Base-by-base conservation (phyloP, 352 stramenopile species). In the Globisporangium nodosum region DNA sequence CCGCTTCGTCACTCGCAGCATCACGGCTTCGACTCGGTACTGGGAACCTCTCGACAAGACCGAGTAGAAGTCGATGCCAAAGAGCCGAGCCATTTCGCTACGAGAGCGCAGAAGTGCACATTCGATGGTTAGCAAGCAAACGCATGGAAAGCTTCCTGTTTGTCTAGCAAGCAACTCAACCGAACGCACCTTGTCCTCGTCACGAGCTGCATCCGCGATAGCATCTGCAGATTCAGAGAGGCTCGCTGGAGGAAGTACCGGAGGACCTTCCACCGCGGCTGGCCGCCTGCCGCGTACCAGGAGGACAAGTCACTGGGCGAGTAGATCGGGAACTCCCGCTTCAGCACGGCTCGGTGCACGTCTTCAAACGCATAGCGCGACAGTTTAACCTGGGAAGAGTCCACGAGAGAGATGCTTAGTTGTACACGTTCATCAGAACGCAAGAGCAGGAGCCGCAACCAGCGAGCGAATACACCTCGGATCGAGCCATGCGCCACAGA, bases 11-110 rank as follows among this genome's bases (percentile, higher is more conserved):
- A 97, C 76, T 2, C 89, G 87, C 20, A 98, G 68, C 79, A 98
- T 95, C 46, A 97, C 83, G 16, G 88, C 84, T 61, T 98, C 94
- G 16, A 98, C 93, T 49, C 92, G 80, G 64, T 94, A 98, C 61
- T 98, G 94, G 9, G 92, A 98, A 2, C 94, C 94, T 13, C 94
- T 78, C 13, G 83, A 97, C 0, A 98, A 69, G 8, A 97, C 90
- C 0, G 88, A 97, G 70, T 94, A 97, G 52, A 98, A 97, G 50
- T 97, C 90, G 54, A 98, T 97, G 8, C 94, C 94, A 76, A 98
- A 96, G 18, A 98, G 65, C 9, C 92, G 77, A 21, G 93, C 90
- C 85, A 97, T 96, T 57, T 98, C 93, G 59, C 80, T 94, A n/a
- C 0, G n/a, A 62, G 18, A 31, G 45, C 3, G 0, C n/a, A 27